These are phyloP conservation scores for Diplodia mutila DNA, from an alignment of 2,329 filamentous ascomycete genomes.

Conservation along the genomic window DNA sequence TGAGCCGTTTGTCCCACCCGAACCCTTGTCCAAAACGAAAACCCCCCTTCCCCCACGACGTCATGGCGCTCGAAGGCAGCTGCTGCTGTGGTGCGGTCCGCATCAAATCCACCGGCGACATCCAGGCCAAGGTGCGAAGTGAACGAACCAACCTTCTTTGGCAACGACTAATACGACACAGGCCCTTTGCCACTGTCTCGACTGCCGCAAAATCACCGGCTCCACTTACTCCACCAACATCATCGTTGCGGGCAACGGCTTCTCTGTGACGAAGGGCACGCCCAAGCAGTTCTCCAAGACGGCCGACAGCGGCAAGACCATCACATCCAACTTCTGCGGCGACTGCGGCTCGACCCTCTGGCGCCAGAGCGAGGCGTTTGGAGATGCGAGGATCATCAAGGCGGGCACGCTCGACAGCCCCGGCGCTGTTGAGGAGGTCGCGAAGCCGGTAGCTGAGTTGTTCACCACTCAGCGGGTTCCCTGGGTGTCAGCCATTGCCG, in stretches of 20 bases:
- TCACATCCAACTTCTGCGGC: slow-evolving; percentile 60
- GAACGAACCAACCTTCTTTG: neutral
- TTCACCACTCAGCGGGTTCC: slow-evolving; percentile 42
- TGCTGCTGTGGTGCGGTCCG: slow-evolving; percentile 57
- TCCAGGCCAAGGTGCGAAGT: slow-evolving; percentile 30
- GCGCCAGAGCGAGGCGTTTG: neutral
- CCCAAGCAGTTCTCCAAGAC: slow-evolving; percentile 56
- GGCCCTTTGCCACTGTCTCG: slow-evolving; percentile 53
- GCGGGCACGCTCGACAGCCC: slow-evolving; percentile 1
- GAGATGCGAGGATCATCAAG: slow-evolving; percentile 13
- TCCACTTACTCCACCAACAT: slow-evolving; percentile 57
- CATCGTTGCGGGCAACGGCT: slow-evolving; percentile 48
- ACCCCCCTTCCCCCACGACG: no score
- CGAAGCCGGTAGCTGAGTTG: slow-evolving; percentile 44
- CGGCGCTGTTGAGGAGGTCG: slow-evolving; percentile 34
- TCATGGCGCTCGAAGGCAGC: slow-evolving; percentile 46
- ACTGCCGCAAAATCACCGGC: slow-evolving; percentile 62
- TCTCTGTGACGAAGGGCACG: slow-evolving; percentile 53
- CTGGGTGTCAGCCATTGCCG: slow-evolving; percentile 41
- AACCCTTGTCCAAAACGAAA: neutral
- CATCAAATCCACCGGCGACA: slow-evolving; percentile 53
- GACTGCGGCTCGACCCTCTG: slow-evolving; percentile 19
- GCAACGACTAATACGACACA: neutral
- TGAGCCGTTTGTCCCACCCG: neutral
- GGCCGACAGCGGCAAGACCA: slow-evolving; percentile 58